Evolutionary conservation across 805 yeast genomes (phyloP), one percentile per base, ranked within the genome.

Genomic region (Monosporozyma solicola): DNA sequence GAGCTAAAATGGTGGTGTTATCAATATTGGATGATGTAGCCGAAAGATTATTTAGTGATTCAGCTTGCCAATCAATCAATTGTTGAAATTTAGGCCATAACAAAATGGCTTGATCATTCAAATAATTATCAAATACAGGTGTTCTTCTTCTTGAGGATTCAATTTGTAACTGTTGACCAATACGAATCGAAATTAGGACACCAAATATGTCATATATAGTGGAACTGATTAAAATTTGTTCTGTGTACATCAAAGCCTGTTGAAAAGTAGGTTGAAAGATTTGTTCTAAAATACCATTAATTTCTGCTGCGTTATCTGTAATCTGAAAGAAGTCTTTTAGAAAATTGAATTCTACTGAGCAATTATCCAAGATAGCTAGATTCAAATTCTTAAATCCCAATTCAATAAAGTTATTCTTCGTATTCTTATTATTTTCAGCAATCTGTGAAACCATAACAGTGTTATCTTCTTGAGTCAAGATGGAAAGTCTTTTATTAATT

Each of bases 61-160:
- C 85, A 60, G 96, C 84, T 60, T 92, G 87, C 35, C 79, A 70
- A 64, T 90, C 97, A 44, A 91, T 77, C 35, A 88, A 73, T 47
- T 74, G 76, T 61, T 90, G 91, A 62, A 91, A 86, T 54, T 79
- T 81, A 0, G 97, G 96, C 98, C 98, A 94, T 47, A 92, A 70
- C 3, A 78, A 66, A 50, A 88, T 78, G 55, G 83, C 68, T 56
- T 85, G 81, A 15, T 80, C 73, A 59, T 85, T 82, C 57, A 85
- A 74, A 65, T 85, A 87, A 54, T 81, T 86, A 56, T 84, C 88
- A 32, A 67, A 51, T 7, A 82, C 82, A 0, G 95, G 91, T 2
- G 85, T 80, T 53, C 78, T 79, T 54, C 87, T 76, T 56, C 80
- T 84, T 62, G 86, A 91, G 25, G 86, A 70, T 57, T 81, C 84